Evolutionary conservation across 371 early-diverging fungal species (phyloP).

Genomic region (Dinochytrium kinnereticum): DNA sequence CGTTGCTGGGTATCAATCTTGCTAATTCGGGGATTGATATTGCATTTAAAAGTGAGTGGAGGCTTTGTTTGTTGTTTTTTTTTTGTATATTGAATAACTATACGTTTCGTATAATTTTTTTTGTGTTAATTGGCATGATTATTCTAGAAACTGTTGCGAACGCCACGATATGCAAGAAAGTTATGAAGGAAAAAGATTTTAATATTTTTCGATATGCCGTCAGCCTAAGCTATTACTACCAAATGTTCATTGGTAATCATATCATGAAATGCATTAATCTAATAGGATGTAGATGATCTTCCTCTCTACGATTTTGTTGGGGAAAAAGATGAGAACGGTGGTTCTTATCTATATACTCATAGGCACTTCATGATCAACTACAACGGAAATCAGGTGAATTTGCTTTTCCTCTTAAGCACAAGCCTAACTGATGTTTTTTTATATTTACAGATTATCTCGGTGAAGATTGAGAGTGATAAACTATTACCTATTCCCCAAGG

Average conservation of each 20-base stretch:
- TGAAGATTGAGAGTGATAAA: constrained; percentile 31
- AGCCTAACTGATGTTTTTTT: background rate
- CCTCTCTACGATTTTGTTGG: constrained; percentile 41
- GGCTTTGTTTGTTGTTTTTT: background rate
- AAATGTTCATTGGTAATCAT: constrained; percentile 68
- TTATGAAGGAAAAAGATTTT: constrained; percentile 54
- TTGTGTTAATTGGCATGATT: background rate
- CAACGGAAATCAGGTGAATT: constrained; percentile 55
- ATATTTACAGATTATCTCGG: constrained; percentile 33
- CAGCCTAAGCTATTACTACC: constrained; percentile 69
- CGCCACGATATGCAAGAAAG: constrained; percentile 51
- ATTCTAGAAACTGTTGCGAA: constrained; percentile 25
- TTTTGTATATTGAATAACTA: too few species aligned
- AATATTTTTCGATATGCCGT: constrained; percentile 69
- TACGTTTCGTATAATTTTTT: too few species aligned
- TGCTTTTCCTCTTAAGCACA: too few species aligned
- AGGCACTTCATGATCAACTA: constrained; percentile 64
- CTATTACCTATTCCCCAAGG: background rate
- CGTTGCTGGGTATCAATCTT: constrained; percentile 77
- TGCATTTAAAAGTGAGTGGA: constrained; percentile 45
- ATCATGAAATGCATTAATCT: background rate
- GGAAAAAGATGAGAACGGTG: constrained; percentile 18
- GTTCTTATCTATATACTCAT: constrained; percentile 65
- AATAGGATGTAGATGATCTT: constrained; percentile 27
- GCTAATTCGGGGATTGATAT: constrained; percentile 76